Evolutionary conservation across 495 filamentous ascomycete genomes (phyloP), one percentile per base, ranked within the genome.

Genomic region (Hypoxylon rickii): DNA sequence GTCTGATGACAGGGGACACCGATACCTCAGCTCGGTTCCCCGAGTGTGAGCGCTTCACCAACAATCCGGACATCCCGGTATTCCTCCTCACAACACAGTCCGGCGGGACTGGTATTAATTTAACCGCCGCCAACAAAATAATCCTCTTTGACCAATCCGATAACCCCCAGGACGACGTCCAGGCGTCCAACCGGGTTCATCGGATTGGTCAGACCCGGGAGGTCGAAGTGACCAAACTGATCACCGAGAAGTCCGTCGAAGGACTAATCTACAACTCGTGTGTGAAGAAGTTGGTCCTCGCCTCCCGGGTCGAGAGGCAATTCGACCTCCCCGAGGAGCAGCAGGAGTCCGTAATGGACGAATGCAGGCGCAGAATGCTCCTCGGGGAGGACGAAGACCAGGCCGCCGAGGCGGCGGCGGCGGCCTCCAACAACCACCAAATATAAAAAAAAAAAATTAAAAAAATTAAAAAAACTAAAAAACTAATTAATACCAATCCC

Each of bases 131-230:
- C 2, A 97, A 97, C 74, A 97, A 96, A 76, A 92, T 98, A 54
- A 83, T 98, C 69, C 93, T 98, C 64, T 97, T 97, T 66, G 94
- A 98, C 70, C 89, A 88, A 44, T 87, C 83, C 21, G 97, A 97
- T 72, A 98, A 98, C 62, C 94, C 94, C 0, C 94, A 98, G 69
- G 92, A 97, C 50, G 94, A 98, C 65, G 81, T 94, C 1, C 94
- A 98, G 69, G 94, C 94, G 0, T 92, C 96, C 73, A 97, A 98
- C 66, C 88, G 94, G 15, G 94, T 94, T 1, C 94, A 98, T 73
- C 85, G 94, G 3, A 89, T 98, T 8, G 95, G 94, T 1, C 94
- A 98, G 70, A 92, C 80, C 7, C 74, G 89, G 19, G 88, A 91
- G 13, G 94, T 98, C 1, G 94, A 97, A 64, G 86, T 98, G 42